Percentiles rank a stretch among this genome's conserved stretches.
These are phyloP conservation scores for Onygenales sp. DNA, from an alignment of 2,329 filamentous ascomycete species.

Conservation along the genomic window DNA sequence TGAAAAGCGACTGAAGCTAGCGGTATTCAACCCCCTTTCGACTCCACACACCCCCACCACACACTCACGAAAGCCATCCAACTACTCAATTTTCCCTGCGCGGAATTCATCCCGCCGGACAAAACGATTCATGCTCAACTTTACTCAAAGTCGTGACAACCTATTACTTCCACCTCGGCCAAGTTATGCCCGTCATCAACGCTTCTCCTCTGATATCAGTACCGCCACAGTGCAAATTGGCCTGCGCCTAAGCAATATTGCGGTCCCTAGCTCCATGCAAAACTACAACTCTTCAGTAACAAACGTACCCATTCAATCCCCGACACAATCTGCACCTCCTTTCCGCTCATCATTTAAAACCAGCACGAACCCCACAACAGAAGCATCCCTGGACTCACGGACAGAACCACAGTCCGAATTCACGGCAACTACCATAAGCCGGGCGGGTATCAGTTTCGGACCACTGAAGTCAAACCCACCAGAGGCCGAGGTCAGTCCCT, in stretches of 20 bases:
- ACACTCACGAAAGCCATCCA: constrained; percentile 5
- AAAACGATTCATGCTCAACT: constrained; percentile 8
- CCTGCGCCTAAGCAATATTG: constrained; percentile 16
- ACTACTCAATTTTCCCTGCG: constrained; percentile 15
- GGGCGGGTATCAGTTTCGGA: not conserved
- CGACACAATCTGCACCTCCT: not conserved
- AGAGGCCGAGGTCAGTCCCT: not conserved
- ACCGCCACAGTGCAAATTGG: constrained; percentile 19
- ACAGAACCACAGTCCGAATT: not conserved
- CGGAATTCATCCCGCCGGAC: constrained; percentile 6
- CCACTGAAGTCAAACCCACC: not conserved
- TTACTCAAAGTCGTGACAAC: constrained; percentile 9
- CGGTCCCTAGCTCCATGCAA: constrained; percentile 2
- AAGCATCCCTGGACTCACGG: not conserved
- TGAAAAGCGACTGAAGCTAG: not conserved
- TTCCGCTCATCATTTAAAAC: not conserved
- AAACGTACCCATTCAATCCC: not conserved
- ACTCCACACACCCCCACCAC: not conserved
- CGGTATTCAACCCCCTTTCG: not conserved
- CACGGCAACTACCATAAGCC: not conserved
- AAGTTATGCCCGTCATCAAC: constrained; percentile 12
- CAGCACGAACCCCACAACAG: not conserved
- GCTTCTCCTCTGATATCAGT: constrained; percentile 16
- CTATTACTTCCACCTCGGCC: constrained; percentile 12
- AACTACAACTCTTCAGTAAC: not conserved